These are phyloP conservation scores for Verticillium isaacii DNA, from an alignment of 2,329 filamentous ascomycete species.

Conservation along the genomic window DNA sequence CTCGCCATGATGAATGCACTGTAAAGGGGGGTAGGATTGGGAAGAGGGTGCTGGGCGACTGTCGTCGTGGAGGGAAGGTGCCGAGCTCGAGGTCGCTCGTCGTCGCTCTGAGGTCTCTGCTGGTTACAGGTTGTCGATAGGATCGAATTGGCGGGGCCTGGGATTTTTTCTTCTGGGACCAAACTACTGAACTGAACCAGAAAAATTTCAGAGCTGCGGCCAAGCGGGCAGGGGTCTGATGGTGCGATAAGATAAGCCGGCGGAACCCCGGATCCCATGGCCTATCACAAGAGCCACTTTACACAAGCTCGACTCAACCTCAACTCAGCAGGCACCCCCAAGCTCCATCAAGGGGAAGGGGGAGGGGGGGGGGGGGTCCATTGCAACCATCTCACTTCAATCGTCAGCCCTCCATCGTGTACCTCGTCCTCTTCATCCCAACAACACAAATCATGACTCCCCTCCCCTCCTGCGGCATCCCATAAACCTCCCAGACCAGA, in stretches of 20 bases:
- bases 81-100: not conserved
- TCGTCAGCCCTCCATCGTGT: not conserved
- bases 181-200: not conserved
- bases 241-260: not conserved
- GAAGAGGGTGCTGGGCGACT: not conserved
- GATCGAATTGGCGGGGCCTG: constrained; percentile 1
- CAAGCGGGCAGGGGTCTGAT: not conserved
- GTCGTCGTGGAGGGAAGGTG: not conserved
- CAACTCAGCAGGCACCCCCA: not conserved
- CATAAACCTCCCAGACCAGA: not conserved
- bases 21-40: not conserved
- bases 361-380: not conserved
- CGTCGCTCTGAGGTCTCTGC: not conserved
- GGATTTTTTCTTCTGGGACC: constrained; percentile 3
- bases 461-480: not conserved
- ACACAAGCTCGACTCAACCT: not conserved
- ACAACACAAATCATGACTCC: not conserved
- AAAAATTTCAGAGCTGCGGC: constrained; percentile 1
- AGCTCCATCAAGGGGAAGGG: not conserved
- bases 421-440: not conserved
- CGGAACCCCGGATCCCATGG: not conserved
- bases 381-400: not conserved
- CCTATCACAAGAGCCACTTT: not conserved
- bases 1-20: constrained; percentile 61
- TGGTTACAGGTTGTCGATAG: not conserved